Evolutionary conservation across 164 flowering plant genomes (phyloP).

Genomic region (Pachysandra terminalis): DNA sequence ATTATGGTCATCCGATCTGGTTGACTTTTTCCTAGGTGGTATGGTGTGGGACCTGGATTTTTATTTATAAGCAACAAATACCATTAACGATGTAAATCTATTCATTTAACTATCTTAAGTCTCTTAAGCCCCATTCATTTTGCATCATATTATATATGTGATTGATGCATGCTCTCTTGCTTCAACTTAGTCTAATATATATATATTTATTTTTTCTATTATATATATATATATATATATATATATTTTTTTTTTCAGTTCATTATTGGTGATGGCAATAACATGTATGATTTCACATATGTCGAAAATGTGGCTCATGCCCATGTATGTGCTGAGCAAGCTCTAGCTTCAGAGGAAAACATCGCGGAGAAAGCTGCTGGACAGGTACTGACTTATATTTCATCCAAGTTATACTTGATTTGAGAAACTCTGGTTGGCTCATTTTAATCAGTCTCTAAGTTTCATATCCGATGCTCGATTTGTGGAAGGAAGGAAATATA

Average conservation of each 20-base stretch:
- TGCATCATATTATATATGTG: no score
- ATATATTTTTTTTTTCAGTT: conserved; percentile 56
- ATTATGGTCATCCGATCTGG: background rate
- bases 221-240: no score
- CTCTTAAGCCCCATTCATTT: no score
- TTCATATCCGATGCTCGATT: background rate
- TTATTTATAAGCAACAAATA: background rate
- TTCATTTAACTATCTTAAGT: background rate
- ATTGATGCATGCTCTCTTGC: conserved; percentile 1
- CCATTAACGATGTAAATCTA: background rate
- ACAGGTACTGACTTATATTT: conserved; percentile 46
- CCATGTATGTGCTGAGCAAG: conserved; percentile 91
- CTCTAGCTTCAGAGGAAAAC: conserved; percentile 65
- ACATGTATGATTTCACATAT: conserved; percentile 87
- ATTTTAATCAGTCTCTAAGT: background rate
- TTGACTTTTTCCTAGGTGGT: background rate
- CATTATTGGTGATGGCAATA: conserved; percentile 91
- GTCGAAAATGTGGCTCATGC: conserved; percentile 98
- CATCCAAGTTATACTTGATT: background rate
- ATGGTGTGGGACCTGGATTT: background rate
- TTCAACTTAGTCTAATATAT: background rate
- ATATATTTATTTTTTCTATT: conserved; percentile 2
- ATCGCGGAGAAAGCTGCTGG: conserved; percentile 82
- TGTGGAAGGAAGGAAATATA: background rate
- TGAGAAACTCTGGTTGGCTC: background rate